Conservation (phyloP, 768 basidiomycete species). For the Austroboletus eburneus region DNA sequence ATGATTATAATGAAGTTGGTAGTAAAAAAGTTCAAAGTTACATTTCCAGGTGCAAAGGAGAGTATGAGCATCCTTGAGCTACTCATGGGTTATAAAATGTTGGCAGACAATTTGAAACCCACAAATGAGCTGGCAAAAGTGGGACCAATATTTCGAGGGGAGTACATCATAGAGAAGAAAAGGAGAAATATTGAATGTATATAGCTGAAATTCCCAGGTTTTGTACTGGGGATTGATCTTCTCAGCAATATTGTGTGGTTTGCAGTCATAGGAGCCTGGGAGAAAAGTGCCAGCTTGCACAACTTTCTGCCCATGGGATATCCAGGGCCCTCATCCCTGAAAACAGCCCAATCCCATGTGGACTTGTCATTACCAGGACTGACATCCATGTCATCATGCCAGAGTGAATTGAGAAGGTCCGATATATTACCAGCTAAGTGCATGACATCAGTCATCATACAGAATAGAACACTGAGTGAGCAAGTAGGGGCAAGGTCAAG, state of each 20-base stretch:
- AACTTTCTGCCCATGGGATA: constrained; percentile 13
- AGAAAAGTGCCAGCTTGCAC: constrained; percentile 7
- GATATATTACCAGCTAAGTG: constrained; percentile 31
- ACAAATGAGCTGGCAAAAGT: constrained; percentile 20
- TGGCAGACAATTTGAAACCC: constrained; percentile 23
- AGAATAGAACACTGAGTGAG: constrained; percentile 29
- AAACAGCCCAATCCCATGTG: not conserved
- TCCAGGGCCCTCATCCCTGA: constrained; percentile 6
- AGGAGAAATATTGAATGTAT: constrained; percentile 17
- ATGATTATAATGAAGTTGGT: constrained; percentile 15
- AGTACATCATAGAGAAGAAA: constrained; percentile 15
- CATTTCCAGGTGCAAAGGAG: constrained; percentile 21
- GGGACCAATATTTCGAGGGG: constrained; percentile 11
- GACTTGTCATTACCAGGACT: not conserved
- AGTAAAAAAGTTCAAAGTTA: constrained; percentile 31
- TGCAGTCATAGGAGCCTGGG: constrained; percentile 15
- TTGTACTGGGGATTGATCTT: constrained; percentile 29
- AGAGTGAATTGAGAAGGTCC: constrained; percentile 22
- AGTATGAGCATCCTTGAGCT: constrained; percentile 1
- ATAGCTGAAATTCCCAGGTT: constrained; percentile 22
- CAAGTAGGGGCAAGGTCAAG: constrained; percentile 22
- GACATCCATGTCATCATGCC: constrained; percentile 1
- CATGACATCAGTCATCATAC: constrained; percentile 41
- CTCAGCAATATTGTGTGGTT: constrained; percentile 23
- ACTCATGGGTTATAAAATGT: constrained; percentile 11